Base-by-base conservation (phyloP, 345 rosid genomes). In the Syzygium grande region DNA sequence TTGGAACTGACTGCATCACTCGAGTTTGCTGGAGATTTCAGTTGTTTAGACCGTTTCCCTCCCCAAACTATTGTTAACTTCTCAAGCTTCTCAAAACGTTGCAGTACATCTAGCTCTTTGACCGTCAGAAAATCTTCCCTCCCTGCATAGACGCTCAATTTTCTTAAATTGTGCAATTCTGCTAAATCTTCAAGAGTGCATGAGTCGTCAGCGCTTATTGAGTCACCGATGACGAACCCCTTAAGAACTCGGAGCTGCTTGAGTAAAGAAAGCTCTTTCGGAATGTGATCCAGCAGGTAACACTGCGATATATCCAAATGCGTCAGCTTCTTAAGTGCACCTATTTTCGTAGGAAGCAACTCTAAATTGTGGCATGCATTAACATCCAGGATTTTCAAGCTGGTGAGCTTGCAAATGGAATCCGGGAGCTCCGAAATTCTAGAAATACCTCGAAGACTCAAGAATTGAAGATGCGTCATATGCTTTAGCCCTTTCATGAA, bases 401-500 rank as follows among this genome's bases (percentile, higher is more conserved):
- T 86, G 14, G 7, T 51, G 7, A 92, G 94, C 87, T 88, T 88
- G 51, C 91, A 85, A 13, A 91, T 52, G 77, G 91, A 88, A 25
- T 56, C 41, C 0, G 91, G 91, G 21, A 94, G 93, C 84, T 83
- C 87, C 12, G 30, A 43, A 58, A 95, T 92, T 78, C 93, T 91
- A 49, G 94, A 93, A 88, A 95, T 90, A 46, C 97, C 96, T 91
- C 91, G 96, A 68, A 94, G 92, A 77, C 96, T 93, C 53, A 95
- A 84, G 84, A 89, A 87, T 84, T 52, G 85, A 38, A 87, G 86
- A 27, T 22, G 41, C 41, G 65, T 87, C 84, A 84, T 65, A 16
- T 59, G 87, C 30, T 14, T 5, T 29, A 93, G 87, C 23, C 41
- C 59, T 90, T 87, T 84, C 89, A 87, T 46, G 84, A 84, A 84